These are phyloP conservation scores for Phalaenopsis equestris DNA, from an alignment of 106 monocot genomes.

Conservation along the genomic window DNA sequence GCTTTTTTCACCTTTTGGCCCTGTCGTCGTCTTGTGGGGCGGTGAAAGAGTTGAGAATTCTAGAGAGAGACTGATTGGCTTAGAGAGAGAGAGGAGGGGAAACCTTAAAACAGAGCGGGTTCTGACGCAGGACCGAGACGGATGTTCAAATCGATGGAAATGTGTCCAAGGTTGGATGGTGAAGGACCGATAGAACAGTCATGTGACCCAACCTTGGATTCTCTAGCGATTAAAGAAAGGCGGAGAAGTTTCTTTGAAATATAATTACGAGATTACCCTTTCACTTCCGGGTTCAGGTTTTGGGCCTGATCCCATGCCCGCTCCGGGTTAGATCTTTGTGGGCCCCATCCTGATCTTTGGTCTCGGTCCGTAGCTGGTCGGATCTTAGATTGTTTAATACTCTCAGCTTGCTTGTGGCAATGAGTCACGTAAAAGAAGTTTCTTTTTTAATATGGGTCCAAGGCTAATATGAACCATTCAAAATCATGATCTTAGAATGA, in stretches of 20 bases:
- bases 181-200: not conserved
- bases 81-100: not conserved
- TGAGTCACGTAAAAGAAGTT: no score
- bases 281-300: no score
- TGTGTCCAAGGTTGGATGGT: not conserved
- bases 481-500: no score
- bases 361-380: no score
- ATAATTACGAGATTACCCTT: not conserved
- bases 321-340: no score
- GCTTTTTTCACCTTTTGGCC: constrained; percentile 10
- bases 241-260: not conserved
- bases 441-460: no score
- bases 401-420: no score
- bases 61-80: not conserved
- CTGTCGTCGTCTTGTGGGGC: constrained; percentile 11
- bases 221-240: constrained; percentile 5
- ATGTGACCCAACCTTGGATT: constrained; percentile 6
- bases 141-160: not conserved
- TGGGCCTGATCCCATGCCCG: no score
- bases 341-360: no score
- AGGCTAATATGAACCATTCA: no score
- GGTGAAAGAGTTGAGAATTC: not conserved
- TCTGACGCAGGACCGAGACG: not conserved
- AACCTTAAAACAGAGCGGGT: constrained; percentile 2
- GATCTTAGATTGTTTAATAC: no score